phyloP scores from a whole-genome alignment of 2,329 filamentous ascomycete species.

The Apiospora koreana region DNA sequence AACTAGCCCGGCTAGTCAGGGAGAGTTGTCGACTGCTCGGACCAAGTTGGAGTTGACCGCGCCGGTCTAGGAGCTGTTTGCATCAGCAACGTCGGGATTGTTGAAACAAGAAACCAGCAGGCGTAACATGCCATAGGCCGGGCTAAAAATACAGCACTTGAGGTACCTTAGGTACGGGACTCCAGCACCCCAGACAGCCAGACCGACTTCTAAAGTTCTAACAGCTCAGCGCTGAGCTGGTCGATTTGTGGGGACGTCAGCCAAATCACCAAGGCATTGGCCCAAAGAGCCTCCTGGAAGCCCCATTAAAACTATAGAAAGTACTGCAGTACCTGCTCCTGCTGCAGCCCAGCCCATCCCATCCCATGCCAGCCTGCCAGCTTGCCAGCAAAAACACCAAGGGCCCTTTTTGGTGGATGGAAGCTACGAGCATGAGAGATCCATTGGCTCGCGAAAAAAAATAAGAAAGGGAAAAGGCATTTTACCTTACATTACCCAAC shows the following conservation, averaged over 20 bases:
- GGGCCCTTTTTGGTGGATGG: conserved; percentile 2
- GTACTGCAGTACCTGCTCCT: background rate
- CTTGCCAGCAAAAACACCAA: background rate
- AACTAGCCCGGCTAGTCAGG: background rate
- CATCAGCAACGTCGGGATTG: background rate
- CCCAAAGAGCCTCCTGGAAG: background rate
- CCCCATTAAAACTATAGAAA: background rate
- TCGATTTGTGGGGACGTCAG: background rate
- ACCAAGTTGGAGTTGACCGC: too few species aligned
- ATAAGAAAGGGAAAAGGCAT: conserved; percentile 2
- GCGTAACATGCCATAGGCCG: background rate
- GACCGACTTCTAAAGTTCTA: conserved; percentile 1
- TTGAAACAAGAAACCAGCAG: background rate
- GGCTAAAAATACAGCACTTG: background rate
- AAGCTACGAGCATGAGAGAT: conserved; percentile 2
- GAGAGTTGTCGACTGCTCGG: background rate
- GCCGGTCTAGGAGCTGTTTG: background rate
- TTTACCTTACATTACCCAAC: background rate
- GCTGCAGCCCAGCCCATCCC: background rate
- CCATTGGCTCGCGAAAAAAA: conserved; percentile 8
- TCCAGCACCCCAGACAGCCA: background rate
- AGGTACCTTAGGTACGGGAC: background rate
- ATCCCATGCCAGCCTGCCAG: too few species aligned
- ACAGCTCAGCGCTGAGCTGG: conserved; percentile 1
- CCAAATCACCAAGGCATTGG: background rate